phyloP scores from a whole-genome alignment of 805 yeast species.

The Kuraishia hungarica region DNA sequence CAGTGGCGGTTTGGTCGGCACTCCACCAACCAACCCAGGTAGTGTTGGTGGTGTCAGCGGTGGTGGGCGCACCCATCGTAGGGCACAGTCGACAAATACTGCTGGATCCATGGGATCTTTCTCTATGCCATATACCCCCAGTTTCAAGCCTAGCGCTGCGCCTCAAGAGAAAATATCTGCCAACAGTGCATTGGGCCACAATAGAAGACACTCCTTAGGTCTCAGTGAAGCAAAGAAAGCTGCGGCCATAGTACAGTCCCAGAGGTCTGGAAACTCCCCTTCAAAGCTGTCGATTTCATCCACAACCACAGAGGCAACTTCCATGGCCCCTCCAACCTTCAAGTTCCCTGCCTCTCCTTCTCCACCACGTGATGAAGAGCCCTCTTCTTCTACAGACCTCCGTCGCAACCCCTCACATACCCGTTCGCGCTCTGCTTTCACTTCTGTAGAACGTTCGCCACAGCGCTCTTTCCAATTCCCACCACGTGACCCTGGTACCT shows the following conservation, averaged over 20 bases:
- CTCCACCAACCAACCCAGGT: conserved; percentile 12
- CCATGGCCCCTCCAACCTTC: conserved; percentile 30
- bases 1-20: conserved; percentile 9
- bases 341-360: conserved; percentile 44
- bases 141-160: conserved; percentile 11
- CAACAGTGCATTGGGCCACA: conserved; percentile 55
- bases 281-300: conserved; percentile 15
- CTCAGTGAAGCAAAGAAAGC: conserved; percentile 90
- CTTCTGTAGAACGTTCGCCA: conserved; percentile 23
- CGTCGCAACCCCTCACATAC: conserved; percentile 17
- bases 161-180: conserved; percentile 4
- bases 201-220: conserved; percentile 87
- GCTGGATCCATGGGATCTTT: conserved; percentile 26
- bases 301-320: conserved; percentile 5
- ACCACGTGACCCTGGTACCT: conserved; percentile 23
- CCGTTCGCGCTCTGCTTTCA: conserved; percentile 21
- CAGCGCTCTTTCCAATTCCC: conserved; percentile 60
- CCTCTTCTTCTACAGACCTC: conserved; percentile 4
- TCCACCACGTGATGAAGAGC: conserved; percentile 7
- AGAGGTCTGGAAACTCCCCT: conserved; percentile 36
- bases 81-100: conserved; percentile 35
- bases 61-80: conserved; percentile 25
- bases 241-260: conserved; percentile 86
- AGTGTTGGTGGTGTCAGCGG: background rate
- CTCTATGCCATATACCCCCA: conserved; percentile 10